Conservation (phyloP, 2,329 filamentous ascomycete genomes). For the Aureobasidium sp. region DNA sequence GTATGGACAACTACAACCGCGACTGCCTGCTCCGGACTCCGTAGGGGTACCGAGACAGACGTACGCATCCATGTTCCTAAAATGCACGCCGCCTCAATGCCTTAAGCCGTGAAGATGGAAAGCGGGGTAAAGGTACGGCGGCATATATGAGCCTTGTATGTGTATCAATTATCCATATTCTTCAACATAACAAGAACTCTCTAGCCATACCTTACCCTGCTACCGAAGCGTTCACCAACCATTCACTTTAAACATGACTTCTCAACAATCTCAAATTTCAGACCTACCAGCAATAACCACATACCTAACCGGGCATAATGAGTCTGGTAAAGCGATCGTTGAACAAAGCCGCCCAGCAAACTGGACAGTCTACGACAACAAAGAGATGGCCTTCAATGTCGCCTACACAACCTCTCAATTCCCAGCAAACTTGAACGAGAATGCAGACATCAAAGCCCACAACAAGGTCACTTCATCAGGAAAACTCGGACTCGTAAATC, state of each 20-base stretch:
- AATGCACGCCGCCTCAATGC: not conserved
- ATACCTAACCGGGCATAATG: slow-evolving; percentile 30
- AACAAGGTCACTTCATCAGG: slow-evolving; percentile 33
- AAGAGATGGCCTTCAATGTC: slow-evolving; percentile 43
- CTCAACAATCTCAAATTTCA: slow-evolving; percentile 25
- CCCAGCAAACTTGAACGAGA: slow-evolving; percentile 40
- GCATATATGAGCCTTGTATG: not conserved
- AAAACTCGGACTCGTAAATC: slow-evolving; percentile 45
- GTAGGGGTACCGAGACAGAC: not conserved
- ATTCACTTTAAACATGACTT: slow-evolving; percentile 16
- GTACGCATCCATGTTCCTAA: not conserved
- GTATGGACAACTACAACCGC: not conserved
- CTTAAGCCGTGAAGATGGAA: not conserved
- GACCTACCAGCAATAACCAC: slow-evolving; percentile 27
- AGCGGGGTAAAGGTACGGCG: not conserved
- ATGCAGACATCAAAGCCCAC: slow-evolving; percentile 44
- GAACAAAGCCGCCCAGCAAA: slow-evolving; percentile 26
- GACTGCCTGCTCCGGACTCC: not conserved
- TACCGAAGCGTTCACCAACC: not conserved
- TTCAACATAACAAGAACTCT: not conserved
- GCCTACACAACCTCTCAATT: slow-evolving; percentile 45
- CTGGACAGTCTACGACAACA: slow-evolving; percentile 32
- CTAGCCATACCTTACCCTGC: not conserved
- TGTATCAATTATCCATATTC: not conserved
- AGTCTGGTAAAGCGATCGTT: slow-evolving; percentile 28